Evolutionary conservation across 192 early-diverging fungal genomes (phyloP).

Genomic region (Funneliformis geosporum): DNA sequence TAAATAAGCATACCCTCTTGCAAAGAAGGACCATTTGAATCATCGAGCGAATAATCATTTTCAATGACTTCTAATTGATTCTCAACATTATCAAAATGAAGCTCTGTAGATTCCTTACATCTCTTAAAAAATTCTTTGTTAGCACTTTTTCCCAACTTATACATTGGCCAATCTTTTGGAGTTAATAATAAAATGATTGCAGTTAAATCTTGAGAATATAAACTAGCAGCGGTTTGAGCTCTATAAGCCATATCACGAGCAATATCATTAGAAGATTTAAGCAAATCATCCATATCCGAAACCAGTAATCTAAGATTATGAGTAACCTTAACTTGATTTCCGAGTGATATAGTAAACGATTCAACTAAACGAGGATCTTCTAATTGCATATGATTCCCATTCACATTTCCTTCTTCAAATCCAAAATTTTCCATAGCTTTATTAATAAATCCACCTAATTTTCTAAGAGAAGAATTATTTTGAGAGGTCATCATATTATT

Average conservation of each 20-base stretch:
- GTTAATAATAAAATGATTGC: slow-evolving; percentile 60
- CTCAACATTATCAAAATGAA: slow-evolving; percentile 73
- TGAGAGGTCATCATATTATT: slow-evolving; percentile 49
- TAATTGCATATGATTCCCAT: slow-evolving; percentile 15
- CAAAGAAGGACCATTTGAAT: slow-evolving; percentile 9
- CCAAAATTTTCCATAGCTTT: slow-evolving; percentile 69
- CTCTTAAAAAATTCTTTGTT: slow-evolving; percentile 63
- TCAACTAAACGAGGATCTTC: slow-evolving; percentile 59
- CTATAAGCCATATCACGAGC: slow-evolving; percentile 60
- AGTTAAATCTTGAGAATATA: slow-evolving; percentile 64
- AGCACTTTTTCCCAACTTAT: slow-evolving; percentile 51
- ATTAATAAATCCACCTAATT: slow-evolving; percentile 56
- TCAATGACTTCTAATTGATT: slow-evolving; percentile 61
- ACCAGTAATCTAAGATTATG: slow-evolving; percentile 70
- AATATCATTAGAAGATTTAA: slow-evolving; percentile 43
- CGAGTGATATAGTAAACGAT: slow-evolving; percentile 71
- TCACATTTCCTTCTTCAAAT: slow-evolving; percentile 54
- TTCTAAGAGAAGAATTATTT: slow-evolving; percentile 48
- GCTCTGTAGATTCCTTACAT: slow-evolving; percentile 69
- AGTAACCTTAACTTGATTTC: slow-evolving; percentile 72
- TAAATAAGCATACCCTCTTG: slow-evolving; percentile 52
- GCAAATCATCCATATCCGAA: slow-evolving; percentile 50
- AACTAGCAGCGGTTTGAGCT: slow-evolving; percentile 65
- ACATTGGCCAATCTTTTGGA: slow-evolving; percentile 55
- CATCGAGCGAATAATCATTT: slow-evolving; percentile 42